Evolutionary conservation across 2,329 filamentous ascomycete species (phyloP).

Genomic region (Ceratocystis ficicola): DNA sequence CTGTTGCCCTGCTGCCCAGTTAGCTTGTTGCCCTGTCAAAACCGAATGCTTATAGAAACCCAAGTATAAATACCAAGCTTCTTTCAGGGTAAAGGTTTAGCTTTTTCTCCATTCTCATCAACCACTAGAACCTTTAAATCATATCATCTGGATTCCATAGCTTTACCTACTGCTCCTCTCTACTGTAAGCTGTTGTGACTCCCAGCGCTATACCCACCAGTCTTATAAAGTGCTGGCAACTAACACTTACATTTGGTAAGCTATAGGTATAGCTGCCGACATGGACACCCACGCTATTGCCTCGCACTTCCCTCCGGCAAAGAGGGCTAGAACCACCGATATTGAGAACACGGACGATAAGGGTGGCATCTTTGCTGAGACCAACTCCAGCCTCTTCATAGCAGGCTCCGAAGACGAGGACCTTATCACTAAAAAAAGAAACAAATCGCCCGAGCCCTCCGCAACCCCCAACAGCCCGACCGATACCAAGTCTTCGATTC

Average conservation of each 20-base stretch:
- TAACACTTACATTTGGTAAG: neutral
- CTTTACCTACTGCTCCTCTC: too few relatives aligned
- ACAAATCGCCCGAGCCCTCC: neutral
- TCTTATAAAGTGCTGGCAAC: neutral
- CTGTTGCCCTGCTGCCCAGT: neutral
- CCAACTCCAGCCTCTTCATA: neutral
- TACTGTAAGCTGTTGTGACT: neutral
- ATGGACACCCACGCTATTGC: neutral
- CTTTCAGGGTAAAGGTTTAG: neutral
- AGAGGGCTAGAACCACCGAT: neutral
- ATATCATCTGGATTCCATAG: too few relatives aligned
- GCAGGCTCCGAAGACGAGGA: neutral
- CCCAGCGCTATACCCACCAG: neutral
- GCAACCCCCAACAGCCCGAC: too few relatives aligned
- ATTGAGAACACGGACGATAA: neutral
- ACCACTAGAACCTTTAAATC: neutral
- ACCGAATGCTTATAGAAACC: neutral
- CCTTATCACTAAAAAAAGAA: neutral
- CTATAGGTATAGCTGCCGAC: neutral
- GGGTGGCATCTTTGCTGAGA: neutral
- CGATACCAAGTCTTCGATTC: neutral
- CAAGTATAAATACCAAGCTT: slow-evolving; percentile 4
- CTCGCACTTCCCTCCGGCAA: slow-evolving; percentile 7
- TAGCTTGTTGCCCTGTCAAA: neutral
- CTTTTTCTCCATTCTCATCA: neutral